Base-by-base conservation (phyloP, 371 early-diverging fungal genomes). In the Zychaea mexicana region DNA sequence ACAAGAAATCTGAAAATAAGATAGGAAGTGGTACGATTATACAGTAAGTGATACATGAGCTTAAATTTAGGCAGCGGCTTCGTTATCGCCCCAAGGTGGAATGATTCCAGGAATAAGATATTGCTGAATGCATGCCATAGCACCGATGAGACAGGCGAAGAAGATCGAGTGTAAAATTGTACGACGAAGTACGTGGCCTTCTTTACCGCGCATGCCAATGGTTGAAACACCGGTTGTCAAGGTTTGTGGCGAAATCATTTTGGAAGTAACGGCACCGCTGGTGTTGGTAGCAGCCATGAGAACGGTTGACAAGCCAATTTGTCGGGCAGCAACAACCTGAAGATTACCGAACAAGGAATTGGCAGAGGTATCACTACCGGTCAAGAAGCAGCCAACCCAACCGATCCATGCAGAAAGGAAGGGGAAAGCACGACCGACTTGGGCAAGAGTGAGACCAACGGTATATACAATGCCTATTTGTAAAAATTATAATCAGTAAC, bases 191-290 rank as follows among this genome's bases (percentile, higher is more conserved):
- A 82, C 64, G 5, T 45, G 32, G 2, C 83, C 79, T 65, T 82
- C 83, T 60, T 79, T 64, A n/a, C 83, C 83, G 45, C 60, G 69
- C 31, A 82, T 58, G 15, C 78, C 76, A 61, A 82, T 79, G 2
- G 83, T 82, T 4, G 75, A 71, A 2, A 82, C 83, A 46, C 83
- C 83, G 0, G 83, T 82, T 7, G 78, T 82, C 45, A 82, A 66
- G 12, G 78, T 82, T 65, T 82, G 83, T 8, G 83, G 83, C 0
- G 79, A 79, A 19, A 82, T 78, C 80, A 82, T 79, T 52, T 82
- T 82, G 10, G 76, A 72, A 15, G 73, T 72, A 33, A 82, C 72
- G 10, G 79, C 83, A 24, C 80, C 83, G 45, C 69, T 63, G 0
- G 80, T 76, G 53, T 82, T 82, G 3, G 83, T 79, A 7, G 73